Evolutionary conservation across 1,139 yeast species (phyloP).

Genomic region (Geotrichum reessii): DNA sequence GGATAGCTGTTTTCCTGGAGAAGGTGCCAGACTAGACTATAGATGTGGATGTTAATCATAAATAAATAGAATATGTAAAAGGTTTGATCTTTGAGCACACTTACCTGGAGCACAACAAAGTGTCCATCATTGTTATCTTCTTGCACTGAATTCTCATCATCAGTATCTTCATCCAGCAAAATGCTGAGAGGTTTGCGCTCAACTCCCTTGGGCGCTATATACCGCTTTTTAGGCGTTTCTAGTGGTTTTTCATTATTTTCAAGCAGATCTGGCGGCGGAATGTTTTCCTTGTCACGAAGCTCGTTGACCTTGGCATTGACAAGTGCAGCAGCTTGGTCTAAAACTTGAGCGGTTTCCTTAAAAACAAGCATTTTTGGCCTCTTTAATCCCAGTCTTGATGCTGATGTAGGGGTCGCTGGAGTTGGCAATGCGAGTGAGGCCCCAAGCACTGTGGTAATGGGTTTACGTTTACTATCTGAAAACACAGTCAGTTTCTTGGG

Average conservation of each 20-base stretch:
- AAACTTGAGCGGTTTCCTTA: not conserved
- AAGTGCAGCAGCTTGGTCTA: slow-evolving; percentile 12
- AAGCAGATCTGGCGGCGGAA: slow-evolving; percentile 8
- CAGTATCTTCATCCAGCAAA: not conserved
- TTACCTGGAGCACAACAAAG: not conserved
- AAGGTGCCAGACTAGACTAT: slow-evolving; percentile 4
- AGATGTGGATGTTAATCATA: not conserved
- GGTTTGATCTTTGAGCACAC: too few relatives aligned
- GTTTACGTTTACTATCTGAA: not conserved
- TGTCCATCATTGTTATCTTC: not conserved
- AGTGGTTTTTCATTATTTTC: not conserved
- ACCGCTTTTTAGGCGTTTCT: not conserved
- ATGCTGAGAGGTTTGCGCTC: not conserved
- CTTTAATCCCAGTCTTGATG: not conserved
- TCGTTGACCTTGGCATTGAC: slow-evolving; percentile 11
- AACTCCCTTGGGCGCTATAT: not conserved
- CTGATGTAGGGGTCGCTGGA: not conserved
- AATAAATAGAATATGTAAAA: too few relatives aligned
- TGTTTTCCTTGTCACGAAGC: slow-evolving; percentile 14
- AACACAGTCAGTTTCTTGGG: not conserved
- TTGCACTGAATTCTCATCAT: not conserved
- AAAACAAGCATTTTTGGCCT: not conserved
- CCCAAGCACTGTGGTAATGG: not conserved
- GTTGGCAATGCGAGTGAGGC: not conserved
- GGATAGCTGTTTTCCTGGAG: not conserved